Conservation (phyloP, 768 basidiomycete species). For the Tricholoma hemisulphureum region DNA sequence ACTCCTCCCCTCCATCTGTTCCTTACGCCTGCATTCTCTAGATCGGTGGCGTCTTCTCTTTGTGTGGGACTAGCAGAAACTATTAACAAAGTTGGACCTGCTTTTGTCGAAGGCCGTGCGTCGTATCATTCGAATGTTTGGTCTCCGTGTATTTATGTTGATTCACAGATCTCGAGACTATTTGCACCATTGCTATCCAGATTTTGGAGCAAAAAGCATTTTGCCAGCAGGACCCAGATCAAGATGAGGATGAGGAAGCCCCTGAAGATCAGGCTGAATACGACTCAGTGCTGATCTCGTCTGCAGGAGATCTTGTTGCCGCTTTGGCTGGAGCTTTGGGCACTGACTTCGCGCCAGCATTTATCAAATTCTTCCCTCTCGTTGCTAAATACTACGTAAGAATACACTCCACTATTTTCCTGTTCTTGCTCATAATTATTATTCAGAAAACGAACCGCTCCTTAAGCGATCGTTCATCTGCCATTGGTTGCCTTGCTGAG, state of each 20-base stretch:
- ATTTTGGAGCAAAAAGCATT: constrained; percentile 92
- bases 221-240: constrained; percentile 95
- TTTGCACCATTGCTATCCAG: constrained; percentile 79
- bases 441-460: constrained; percentile 80
- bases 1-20: constrained; percentile 2
- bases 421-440: background rate
- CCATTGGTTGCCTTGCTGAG: constrained; percentile 93
- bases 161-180: constrained; percentile 62
- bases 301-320: constrained; percentile 92
- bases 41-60: constrained; percentile 83
- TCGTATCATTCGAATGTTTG: constrained; percentile 6
- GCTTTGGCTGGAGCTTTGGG: constrained; percentile 86
- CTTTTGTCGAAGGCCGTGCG: constrained; percentile 76
- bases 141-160: constrained; percentile 9
- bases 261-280: constrained; percentile 93
- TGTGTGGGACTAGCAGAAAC: constrained; percentile 90
- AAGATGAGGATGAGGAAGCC: constrained; percentile 82
- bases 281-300: constrained; percentile 91
- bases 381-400: constrained; percentile 91
- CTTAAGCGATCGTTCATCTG: constrained; percentile 86
- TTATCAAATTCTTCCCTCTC: constrained; percentile 83
- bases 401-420: constrained; percentile 10
- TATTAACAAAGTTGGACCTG: constrained; percentile 88
- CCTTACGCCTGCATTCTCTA: constrained; percentile 34
- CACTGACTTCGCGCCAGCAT: constrained; percentile 76